phyloP scores from a whole-genome alignment of 2,329 filamentous ascomycete species.

The Fusarium virguliforme region DNA sequence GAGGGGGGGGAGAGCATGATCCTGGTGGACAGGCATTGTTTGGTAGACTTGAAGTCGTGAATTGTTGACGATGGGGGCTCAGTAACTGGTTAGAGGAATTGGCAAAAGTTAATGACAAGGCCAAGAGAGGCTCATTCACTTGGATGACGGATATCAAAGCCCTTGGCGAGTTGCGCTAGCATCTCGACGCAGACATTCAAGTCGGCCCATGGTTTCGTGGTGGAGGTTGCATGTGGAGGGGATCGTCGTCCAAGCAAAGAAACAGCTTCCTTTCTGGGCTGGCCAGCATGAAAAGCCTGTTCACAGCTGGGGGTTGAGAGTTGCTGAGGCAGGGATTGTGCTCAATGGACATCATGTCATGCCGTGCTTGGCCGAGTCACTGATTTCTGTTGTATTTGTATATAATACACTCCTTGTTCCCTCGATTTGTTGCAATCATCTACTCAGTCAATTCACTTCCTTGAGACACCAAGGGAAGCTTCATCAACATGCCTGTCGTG shows the following conservation, averaged over 20 bases:
- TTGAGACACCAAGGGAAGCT: slow-evolving; percentile 8
- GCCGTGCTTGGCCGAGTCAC: slow-evolving; percentile 34
- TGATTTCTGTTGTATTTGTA: slow-evolving; percentile 10
- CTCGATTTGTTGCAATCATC: background rate
- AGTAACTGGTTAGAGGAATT: background rate
- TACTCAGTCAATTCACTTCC: slow-evolving; percentile 10
- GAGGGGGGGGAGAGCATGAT: background rate
- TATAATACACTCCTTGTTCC: slow-evolving; percentile 22
- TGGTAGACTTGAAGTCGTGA: background rate
- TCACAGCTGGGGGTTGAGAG: slow-evolving; percentile 1
- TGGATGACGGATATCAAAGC: slow-evolving; percentile 2
- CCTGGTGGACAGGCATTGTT: slow-evolving; percentile 5
- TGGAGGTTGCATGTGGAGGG: slow-evolving; percentile 16
- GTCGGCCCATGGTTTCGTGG: slow-evolving; percentile 12
- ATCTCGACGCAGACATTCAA: background rate
- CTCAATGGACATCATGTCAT: slow-evolving; percentile 35
- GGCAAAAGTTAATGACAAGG: background rate
- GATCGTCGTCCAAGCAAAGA: slow-evolving; percentile 33
- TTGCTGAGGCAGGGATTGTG: background rate
- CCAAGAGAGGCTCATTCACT: background rate
- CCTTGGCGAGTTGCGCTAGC: background rate
- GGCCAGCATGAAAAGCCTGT: slow-evolving; percentile 32
- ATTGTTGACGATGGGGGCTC: background rate
- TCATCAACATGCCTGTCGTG: slow-evolving; percentile 48
- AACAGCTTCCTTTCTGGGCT: slow-evolving; percentile 39